These are phyloP conservation scores for Stygiomarasmius scandens DNA, from an alignment of 1,284 basidiomycete species.

Conservation along the genomic window DNA sequence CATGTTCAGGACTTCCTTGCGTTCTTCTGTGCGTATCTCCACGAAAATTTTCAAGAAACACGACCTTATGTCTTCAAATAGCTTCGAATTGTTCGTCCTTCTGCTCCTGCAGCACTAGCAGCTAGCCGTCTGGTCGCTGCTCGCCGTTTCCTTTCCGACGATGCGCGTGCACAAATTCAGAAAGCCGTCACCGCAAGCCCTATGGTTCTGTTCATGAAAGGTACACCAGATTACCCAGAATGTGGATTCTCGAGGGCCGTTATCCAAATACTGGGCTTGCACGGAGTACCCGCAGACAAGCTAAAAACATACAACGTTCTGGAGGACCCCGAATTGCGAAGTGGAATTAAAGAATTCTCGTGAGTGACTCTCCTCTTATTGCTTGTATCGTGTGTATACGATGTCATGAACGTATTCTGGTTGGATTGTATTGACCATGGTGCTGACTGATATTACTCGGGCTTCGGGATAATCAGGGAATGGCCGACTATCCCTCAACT, in stretches of 20 bases:
- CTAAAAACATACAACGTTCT: slow-evolving; percentile 90
- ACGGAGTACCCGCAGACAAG: slow-evolving; percentile 81
- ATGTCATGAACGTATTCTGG: too few relatives aligned
- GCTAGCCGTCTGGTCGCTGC: slow-evolving; percentile 15
- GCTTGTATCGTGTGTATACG: slow-evolving; percentile 6
- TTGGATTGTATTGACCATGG: background rate
- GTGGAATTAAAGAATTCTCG: slow-evolving; percentile 95
- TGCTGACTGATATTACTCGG: background rate
- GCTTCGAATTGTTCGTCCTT: slow-evolving; percentile 12
- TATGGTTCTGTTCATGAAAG: slow-evolving; percentile 95
- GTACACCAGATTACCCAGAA: slow-evolving; percentile 82
- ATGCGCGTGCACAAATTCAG: slow-evolving; percentile 47
- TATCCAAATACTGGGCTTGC: slow-evolving; percentile 88
- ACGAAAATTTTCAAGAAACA: slow-evolving; percentile 12
- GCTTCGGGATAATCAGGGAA: slow-evolving; percentile 54
- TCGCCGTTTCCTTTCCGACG: slow-evolving; percentile 47
- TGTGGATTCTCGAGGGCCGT: slow-evolving; percentile 97
- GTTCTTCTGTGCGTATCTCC: slow-evolving; percentile 42
- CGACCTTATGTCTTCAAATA: slow-evolving; percentile 15
- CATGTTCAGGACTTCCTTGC: slow-evolving; percentile 49
- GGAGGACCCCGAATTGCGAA: slow-evolving; percentile 82
- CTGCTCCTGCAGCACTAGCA: slow-evolving; percentile 5
- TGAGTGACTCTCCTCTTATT: slow-evolving; percentile 44
- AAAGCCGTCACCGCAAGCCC: slow-evolving; percentile 72
- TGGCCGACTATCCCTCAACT: slow-evolving; percentile 99